A percentile compares a stretch with the other conserved stretches of the same genome.
Conservation (phyloP, 2,329 filamentous ascomycete genomes). For the Sclerotinia spermophila region DNA sequence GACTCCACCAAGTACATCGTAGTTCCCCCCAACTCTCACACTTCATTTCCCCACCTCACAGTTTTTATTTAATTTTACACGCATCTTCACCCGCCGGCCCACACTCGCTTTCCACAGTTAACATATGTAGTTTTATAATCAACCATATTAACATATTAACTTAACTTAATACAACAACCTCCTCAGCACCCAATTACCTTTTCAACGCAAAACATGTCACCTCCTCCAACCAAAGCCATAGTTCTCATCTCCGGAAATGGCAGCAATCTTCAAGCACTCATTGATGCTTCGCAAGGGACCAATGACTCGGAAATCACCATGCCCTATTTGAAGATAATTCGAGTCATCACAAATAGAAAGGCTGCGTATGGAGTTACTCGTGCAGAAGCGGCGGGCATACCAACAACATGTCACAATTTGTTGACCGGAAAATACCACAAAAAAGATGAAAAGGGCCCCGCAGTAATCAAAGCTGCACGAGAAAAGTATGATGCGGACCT, state of each 20-base stretch:
- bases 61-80: neutral
- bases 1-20: neutral
- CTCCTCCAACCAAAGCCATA: constrained; percentile 43
- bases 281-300: constrained; percentile 39
- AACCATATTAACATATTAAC: neutral
- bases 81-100: neutral
- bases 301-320: constrained; percentile 39
- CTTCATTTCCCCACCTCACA: neutral
- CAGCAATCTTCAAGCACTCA: constrained; percentile 67
- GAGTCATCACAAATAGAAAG: constrained; percentile 65
- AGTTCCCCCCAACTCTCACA: neutral
- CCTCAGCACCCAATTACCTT: neutral
- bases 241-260: constrained; percentile 66
- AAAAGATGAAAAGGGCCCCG: constrained; percentile 40
- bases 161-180: neutral
- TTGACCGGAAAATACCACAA: constrained; percentile 46
- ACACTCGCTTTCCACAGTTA: neutral
- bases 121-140: neutral
- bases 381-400: constrained; percentile 55
- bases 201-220: constrained; percentile 6
- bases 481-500: constrained; percentile 64
- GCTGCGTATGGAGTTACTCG: constrained; percentile 61
- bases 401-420: constrained; percentile 64
- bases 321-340: constrained; percentile 49
- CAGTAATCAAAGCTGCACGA: constrained; percentile 48